These are phyloP conservation scores for Yamadazyma membranifaciens DNA, from an alignment of 1,139 yeast genomes.

Conservation along the genomic window DNA sequence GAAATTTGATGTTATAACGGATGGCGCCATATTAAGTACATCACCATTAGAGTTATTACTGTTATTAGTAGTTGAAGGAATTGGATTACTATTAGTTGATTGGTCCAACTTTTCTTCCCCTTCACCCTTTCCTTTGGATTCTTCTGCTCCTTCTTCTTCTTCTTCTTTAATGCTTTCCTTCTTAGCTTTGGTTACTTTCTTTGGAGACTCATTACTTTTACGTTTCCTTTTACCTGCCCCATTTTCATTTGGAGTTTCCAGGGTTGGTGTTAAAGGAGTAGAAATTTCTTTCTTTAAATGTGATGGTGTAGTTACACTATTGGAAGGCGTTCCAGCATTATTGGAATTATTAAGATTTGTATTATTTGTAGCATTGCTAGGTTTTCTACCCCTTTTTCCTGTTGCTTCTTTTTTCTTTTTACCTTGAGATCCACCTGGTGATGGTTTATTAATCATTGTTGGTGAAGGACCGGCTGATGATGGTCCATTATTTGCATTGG, in stretches of 20 bases:
- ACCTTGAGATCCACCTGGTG: slow-evolving; percentile 27
- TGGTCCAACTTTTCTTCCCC: slow-evolving; percentile 8
- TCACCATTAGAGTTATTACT: slow-evolving; percentile 15
- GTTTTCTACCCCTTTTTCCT: slow-evolving; percentile 35
- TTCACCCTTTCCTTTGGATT: no score
- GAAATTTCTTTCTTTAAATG: slow-evolving; percentile 35
- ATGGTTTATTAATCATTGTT: slow-evolving; percentile 32
- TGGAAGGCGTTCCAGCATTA: slow-evolving; percentile 16
- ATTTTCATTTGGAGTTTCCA: slow-evolving; percentile 31
- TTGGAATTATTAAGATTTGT: slow-evolving; percentile 7
- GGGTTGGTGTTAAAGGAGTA: slow-evolving; percentile 45
- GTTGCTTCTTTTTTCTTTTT: slow-evolving; percentile 31
- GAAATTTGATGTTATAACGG: slow-evolving; percentile 24
- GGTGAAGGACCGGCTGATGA: slow-evolving; percentile 35
- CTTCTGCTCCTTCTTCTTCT: slow-evolving; percentile 24
- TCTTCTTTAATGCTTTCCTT: slow-evolving; percentile 24
- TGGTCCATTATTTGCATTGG: slow-evolving; percentile 12
- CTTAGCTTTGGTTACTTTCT: slow-evolving; percentile 23
- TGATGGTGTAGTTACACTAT: slow-evolving; percentile 24
- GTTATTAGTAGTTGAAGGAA: neutral
- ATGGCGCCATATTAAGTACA: slow-evolving; percentile 19
- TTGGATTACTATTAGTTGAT: neutral
- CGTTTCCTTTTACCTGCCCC: slow-evolving; percentile 8
- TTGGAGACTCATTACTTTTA: slow-evolving; percentile 36
- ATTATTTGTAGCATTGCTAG: slow-evolving; percentile 21